phyloP scores from a whole-genome alignment of 768 basidiomycete genomes.

The Macrocybe gigantea region DNA sequence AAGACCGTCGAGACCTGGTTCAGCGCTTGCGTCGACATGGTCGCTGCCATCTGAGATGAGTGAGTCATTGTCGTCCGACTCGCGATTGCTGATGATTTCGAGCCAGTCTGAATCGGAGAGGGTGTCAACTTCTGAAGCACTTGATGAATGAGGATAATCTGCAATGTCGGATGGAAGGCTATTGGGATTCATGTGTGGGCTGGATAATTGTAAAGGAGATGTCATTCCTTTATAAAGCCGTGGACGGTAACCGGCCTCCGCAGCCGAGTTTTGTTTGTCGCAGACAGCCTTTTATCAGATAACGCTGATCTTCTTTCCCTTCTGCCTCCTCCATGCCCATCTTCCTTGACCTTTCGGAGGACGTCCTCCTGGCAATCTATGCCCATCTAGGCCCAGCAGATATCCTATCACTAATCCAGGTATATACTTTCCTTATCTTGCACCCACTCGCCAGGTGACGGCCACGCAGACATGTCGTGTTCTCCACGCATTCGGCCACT shows the following conservation, averaged over 20 bases:
- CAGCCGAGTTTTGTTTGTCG: not conserved
- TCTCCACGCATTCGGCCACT: slow-evolving; percentile 43
- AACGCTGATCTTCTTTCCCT: not conserved
- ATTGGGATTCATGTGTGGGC: slow-evolving; percentile 18
- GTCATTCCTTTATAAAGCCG: too few species aligned
- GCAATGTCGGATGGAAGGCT: slow-evolving; percentile 20
- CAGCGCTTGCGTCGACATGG: slow-evolving; percentile 47
- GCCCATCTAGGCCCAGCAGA: slow-evolving; percentile 28
- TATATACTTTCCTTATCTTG: slow-evolving; percentile 13
- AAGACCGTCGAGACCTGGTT: slow-evolving; percentile 61
- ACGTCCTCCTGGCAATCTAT: slow-evolving; percentile 36
- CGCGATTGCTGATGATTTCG: slow-evolving; percentile 64
- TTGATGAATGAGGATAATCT: slow-evolving; percentile 32
- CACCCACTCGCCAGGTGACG: slow-evolving; percentile 2
- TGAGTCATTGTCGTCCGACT: slow-evolving; percentile 70
- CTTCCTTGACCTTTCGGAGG: slow-evolving; percentile 33
- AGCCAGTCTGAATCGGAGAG: slow-evolving; percentile 84
- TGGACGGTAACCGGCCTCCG: too few species aligned
- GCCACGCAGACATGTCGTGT: slow-evolving; percentile 54
- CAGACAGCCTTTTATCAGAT: not conserved
- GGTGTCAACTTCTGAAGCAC: slow-evolving; percentile 57
- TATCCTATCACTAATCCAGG: slow-evolving; percentile 45
- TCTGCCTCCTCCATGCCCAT: slow-evolving; percentile 3
- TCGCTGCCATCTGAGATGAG: slow-evolving; percentile 57
- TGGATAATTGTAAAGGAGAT: too few species aligned